A percentile compares a stretch with the other conserved stretches of the same genome.
phyloP scores from a whole-genome alignment of 2,329 filamentous ascomycete species.

The Daldinia eschscholtzii region DNA sequence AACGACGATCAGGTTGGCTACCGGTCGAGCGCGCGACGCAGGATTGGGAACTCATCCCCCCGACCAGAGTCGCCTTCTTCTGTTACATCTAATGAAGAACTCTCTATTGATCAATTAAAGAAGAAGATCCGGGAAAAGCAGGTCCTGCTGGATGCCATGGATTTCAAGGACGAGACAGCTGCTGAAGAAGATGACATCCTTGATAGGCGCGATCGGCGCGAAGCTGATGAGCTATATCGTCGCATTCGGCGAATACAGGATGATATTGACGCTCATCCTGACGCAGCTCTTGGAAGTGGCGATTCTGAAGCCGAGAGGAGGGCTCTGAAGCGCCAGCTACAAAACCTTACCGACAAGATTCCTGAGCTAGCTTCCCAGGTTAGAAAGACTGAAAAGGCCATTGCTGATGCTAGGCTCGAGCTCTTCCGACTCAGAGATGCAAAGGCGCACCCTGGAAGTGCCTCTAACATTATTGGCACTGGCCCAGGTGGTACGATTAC shows the following conservation, averaged over 20 bases:
- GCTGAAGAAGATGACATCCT: conserved; percentile 92
- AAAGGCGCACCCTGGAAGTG: conserved; percentile 87
- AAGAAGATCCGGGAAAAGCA: conserved; percentile 97
- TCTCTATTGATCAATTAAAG: conserved; percentile 86
- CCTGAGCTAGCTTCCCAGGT: conserved; percentile 94
- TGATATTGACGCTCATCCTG: conserved; percentile 92
- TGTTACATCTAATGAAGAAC: conserved; percentile 79
- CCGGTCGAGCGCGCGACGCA: conserved; percentile 90
- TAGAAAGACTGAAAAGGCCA: conserved; percentile 88
- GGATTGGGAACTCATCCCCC: conserved; percentile 81
- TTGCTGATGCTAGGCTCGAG: conserved; percentile 91
- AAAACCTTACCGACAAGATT: conserved; percentile 87
- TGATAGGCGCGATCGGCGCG: conserved; percentile 88
- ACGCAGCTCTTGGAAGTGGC: conserved; percentile 74
- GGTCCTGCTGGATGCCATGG: conserved; percentile 92
- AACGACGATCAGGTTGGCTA: conserved; percentile 95
- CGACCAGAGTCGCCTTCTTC: conserved; percentile 81
- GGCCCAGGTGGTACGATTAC: conserved; percentile 92
- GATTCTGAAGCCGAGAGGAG: conserved; percentile 92
- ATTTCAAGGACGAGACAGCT: conserved; percentile 92
- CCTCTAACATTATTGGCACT: conserved; percentile 86
- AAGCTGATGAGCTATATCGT: conserved; percentile 93
- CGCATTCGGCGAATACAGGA: conserved; percentile 92
- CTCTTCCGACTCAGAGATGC: conserved; percentile 94
- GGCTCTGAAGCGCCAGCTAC: conserved; percentile 87